Percentiles rank a stretch among this genome's conserved stretches.
Conservation (phyloP, 2,329 filamentous ascomycete species). For the Fusarium neocosmosporiellum region DNA sequence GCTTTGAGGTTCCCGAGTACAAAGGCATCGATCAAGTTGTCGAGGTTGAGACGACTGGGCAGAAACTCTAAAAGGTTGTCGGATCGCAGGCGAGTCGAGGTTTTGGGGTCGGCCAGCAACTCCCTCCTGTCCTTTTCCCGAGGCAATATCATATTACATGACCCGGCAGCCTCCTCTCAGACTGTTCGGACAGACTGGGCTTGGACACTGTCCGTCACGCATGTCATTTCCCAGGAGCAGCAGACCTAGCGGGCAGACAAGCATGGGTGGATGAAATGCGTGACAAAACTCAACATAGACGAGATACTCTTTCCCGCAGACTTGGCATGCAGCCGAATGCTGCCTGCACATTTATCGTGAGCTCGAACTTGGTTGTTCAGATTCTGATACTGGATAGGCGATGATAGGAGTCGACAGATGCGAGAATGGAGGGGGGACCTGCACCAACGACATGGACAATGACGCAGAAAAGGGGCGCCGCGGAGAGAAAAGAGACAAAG, state of each 20-base stretch:
- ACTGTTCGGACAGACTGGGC: constrained; percentile 69
- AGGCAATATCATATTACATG: constrained; percentile 55
- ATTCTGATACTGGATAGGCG: constrained; percentile 23
- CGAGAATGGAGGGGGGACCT: constrained; percentile 25
- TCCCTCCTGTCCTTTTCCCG: constrained; percentile 14
- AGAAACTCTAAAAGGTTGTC: constrained; percentile 61
- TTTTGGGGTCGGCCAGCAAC: constrained; percentile 9
- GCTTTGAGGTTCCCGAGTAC: constrained; percentile 84
- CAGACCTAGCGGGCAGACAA: constrained; percentile 60
- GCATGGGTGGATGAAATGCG: constrained; percentile 60
- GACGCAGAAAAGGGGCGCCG: constrained; percentile 14
- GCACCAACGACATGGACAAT: constrained; percentile 40
- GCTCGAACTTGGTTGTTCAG: constrained; percentile 34
- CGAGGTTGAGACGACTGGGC: constrained; percentile 69
- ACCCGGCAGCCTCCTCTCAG: constrained; percentile 65
- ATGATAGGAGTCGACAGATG: constrained; percentile 20
- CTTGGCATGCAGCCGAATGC: constrained; percentile 67
- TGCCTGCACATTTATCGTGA: constrained; percentile 69
- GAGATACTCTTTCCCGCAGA: constrained; percentile 69
- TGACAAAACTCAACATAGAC: constrained; percentile 68
- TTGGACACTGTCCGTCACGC: constrained; percentile 67
- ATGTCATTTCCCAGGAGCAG: constrained; percentile 55
- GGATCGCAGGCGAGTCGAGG: constrained; percentile 5
- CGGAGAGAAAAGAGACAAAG: not conserved
- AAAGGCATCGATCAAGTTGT: constrained; percentile 89